phyloP scores from a whole-genome alignment of 768 basidiomycete species.

The Boletus rufocinnamomeus region DNA sequence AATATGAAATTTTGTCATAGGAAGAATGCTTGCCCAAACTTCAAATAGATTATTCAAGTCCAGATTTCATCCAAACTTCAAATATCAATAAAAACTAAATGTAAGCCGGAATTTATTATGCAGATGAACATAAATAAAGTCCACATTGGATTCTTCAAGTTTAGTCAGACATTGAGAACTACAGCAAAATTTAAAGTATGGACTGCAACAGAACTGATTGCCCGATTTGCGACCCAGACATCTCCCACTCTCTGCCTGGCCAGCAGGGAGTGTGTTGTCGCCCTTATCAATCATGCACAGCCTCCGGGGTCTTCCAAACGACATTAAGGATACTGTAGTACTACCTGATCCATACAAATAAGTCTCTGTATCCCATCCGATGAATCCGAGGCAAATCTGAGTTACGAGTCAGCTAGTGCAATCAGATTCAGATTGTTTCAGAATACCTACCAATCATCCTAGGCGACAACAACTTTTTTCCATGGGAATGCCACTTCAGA shows the following conservation, averaged over 20 bases:
- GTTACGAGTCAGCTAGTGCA: too few relatives aligned
- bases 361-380: too few relatives aligned
- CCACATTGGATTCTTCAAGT: background rate
- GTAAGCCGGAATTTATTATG: background rate
- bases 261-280: background rate
- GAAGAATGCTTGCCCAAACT: background rate
- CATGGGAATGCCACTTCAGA: background rate
- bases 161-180: background rate
- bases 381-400: too few relatives aligned
- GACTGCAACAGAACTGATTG: background rate
- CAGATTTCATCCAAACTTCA: background rate
- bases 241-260: background rate
- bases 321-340: too few relatives aligned
- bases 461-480: background rate
- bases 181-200: background rate
- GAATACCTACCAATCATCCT: background rate
- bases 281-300: background rate
- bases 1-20: background rate
- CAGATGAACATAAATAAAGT: background rate
- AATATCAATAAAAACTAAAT: background rate
- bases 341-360: too few relatives aligned
- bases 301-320: background rate
- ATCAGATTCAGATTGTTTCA: too few relatives aligned
- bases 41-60: background rate
- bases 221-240: background rate